These are phyloP conservation scores for Ophiocordyceps polyrhachis-furcata DNA, from an alignment of 2,329 filamentous ascomycete species.

Conservation along the genomic window DNA sequence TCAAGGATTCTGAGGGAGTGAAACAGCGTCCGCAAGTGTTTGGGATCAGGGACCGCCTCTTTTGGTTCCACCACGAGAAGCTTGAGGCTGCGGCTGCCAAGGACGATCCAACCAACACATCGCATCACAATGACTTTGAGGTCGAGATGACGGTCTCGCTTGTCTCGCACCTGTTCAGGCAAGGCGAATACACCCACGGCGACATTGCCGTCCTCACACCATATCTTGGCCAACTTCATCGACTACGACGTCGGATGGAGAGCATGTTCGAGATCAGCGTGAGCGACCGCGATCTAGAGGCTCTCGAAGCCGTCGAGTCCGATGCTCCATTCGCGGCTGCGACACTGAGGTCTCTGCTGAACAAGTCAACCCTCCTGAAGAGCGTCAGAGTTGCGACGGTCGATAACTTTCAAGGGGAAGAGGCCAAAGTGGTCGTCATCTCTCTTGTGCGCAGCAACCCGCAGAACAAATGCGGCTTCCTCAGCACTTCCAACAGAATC, in stretches of 20 bases:
- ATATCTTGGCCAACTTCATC: constrained; percentile 37
- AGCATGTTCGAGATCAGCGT: constrained; percentile 40
- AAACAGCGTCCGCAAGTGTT: constrained; percentile 24
- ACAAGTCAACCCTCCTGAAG: constrained; percentile 21
- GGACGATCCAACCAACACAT: constrained; percentile 19
- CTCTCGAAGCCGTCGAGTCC: constrained; percentile 22
- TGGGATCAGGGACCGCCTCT: constrained; percentile 34
- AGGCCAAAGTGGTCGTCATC: constrained; percentile 51
- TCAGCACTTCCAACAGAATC: constrained; percentile 46
- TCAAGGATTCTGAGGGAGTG: constrained; percentile 29
- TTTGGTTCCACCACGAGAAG: constrained; percentile 42
- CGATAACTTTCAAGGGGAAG: constrained; percentile 65
- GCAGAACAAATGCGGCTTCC: constrained; percentile 39
- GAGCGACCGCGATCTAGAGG: constrained; percentile 41
- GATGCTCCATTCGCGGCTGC: not conserved
- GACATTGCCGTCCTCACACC: constrained; percentile 57
- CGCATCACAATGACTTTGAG: constrained; percentile 39
- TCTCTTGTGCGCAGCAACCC: constrained; percentile 54
- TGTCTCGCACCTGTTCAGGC: constrained; percentile 44
- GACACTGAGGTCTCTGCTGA: constrained; percentile 3
- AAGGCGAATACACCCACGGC: constrained; percentile 37
- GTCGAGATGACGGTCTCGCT: constrained; percentile 43
- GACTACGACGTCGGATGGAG: constrained; percentile 25
- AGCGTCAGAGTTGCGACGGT: constrained; percentile 42
- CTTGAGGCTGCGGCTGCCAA: constrained; percentile 19